These are phyloP conservation scores for Monilinia vaccinii-corymbosi DNA, from an alignment of 2,329 filamentous ascomycete genomes.

Conservation along the genomic window DNA sequence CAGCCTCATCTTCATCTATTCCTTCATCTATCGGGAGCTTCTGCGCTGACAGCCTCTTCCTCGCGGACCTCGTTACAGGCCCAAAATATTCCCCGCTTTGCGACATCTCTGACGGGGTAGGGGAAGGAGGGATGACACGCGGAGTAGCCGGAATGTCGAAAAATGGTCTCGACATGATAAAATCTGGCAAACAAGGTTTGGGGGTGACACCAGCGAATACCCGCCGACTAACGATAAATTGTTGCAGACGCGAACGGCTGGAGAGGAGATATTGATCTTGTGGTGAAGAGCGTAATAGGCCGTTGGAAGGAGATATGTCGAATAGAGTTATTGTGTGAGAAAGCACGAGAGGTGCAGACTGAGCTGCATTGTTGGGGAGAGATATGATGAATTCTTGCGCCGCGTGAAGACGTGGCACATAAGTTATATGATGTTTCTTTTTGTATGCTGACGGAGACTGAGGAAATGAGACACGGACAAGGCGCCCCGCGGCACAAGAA, in stretches of 20 bases:
- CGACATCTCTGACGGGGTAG: constrained; percentile 55
- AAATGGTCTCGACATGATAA: constrained; percentile 32
- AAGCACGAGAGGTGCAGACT: constrained; percentile 43
- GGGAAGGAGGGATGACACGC: constrained; percentile 83
- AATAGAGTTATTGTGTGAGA: constrained; percentile 46
- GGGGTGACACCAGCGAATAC: constrained; percentile 48
- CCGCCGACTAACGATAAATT: constrained; percentile 37
- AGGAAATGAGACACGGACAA: constrained; percentile 6
- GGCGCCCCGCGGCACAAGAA: neutral
- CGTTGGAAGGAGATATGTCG: constrained; percentile 20
- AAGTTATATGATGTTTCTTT: constrained; percentile 7
- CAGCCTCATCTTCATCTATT: constrained; percentile 35
- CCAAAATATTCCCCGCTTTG: constrained; percentile 56
- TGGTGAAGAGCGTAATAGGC: constrained; percentile 34
- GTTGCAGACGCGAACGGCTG: constrained; percentile 39
- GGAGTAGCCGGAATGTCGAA: constrained; percentile 63
- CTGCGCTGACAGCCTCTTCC: constrained; percentile 46
- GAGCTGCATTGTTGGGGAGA: constrained; percentile 45
- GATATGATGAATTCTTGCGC: constrained; percentile 26
- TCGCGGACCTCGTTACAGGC: constrained; percentile 68
- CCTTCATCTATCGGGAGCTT: constrained; percentile 49
- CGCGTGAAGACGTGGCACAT: constrained; percentile 25
- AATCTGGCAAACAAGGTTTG: constrained; percentile 50
- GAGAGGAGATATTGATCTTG: constrained; percentile 44
- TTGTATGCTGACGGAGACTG: constrained; percentile 10